Conservation (phyloP, 163 green algal genomes). For the Picocystis sp. region DNA sequence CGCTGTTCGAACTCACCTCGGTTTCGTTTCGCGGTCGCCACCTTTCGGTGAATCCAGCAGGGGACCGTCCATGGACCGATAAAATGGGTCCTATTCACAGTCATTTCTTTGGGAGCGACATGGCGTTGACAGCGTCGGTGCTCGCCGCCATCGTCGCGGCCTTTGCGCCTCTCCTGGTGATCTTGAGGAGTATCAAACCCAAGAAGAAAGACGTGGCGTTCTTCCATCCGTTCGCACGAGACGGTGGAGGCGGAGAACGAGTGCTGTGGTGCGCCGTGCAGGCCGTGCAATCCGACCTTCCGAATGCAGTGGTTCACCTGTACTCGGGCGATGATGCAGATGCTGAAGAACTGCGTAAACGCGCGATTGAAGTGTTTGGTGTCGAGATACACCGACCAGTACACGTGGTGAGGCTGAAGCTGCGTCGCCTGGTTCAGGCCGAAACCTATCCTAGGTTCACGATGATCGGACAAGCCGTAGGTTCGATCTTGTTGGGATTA, state of each 20-base stretch:
- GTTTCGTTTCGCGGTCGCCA: too few species aligned
- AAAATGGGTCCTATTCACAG: too few species aligned
- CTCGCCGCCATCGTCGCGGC: too few species aligned
- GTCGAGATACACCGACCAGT: slow-evolving; percentile 14
- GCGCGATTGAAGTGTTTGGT: slow-evolving; percentile 40
- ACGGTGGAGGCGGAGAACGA: slow-evolving; percentile 80
- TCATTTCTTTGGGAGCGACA: too few species aligned
- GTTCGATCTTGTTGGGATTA: slow-evolving; percentile 36
- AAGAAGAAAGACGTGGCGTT: slow-evolving; percentile 32
- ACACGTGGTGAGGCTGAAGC: slow-evolving; percentile 47
- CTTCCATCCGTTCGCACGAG: slow-evolving; percentile 85
- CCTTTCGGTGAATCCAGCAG: too few species aligned
- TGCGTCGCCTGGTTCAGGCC: slow-evolving; percentile 30
- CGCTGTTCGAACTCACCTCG: too few species aligned
- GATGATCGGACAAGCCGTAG: slow-evolving; percentile 58
- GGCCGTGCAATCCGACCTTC: slow-evolving; percentile 35
- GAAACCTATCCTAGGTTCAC: slow-evolving; percentile 61
- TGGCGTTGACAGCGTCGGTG: too few species aligned
- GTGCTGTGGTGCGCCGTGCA: slow-evolving; percentile 80
- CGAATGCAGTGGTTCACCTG: slow-evolving; percentile 33
- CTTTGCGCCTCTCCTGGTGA: too few species aligned
- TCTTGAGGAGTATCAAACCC: background rate
- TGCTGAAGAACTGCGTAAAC: slow-evolving; percentile 24
- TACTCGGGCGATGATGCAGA: slow-evolving; percentile 38
- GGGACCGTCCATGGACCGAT: too few species aligned